These are phyloP conservation scores for Rhizopogon vulgaris DNA, from an alignment of 768 basidiomycete species.

Conservation along the genomic window DNA sequence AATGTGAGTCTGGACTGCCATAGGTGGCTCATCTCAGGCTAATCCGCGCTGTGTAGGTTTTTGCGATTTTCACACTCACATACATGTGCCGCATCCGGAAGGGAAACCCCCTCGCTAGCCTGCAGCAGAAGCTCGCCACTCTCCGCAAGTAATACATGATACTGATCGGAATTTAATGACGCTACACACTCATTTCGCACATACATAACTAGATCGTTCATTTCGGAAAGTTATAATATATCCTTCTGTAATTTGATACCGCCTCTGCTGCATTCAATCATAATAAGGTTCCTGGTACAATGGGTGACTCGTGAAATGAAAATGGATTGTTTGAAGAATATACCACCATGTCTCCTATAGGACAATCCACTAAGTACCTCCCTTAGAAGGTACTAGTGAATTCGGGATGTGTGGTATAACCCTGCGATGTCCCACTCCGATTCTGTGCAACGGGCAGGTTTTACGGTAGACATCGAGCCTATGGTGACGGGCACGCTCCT, in stretches of 20 bases:
- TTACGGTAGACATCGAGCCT: no score
- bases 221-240: not conserved
- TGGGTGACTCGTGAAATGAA: not conserved
- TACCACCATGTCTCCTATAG: not conserved
- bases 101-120: conserved; percentile 4
- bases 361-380: not conserved
- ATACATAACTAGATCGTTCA: not conserved
- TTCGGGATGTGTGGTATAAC: not conserved
- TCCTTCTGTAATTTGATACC: not conserved
- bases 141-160: not conserved
- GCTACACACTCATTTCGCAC: not conserved
- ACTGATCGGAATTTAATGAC: not conserved
- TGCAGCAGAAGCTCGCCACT: not conserved
- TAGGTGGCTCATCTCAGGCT: not conserved
- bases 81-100: conserved; percentile 26
- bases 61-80: conserved; percentile 22
- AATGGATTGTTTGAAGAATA: not conserved
- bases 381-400: not conserved
- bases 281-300: not conserved
- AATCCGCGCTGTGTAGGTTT: conserved; percentile 10
- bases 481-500: not conserved
- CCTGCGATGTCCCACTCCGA: not conserved
- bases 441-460: not conserved
- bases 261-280: not conserved
- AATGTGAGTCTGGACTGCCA: conserved; percentile 30